These are phyloP conservation scores for Ophiostoma pallidulum DNA, from an alignment of 2,329 filamentous ascomycete species.

Conservation along the genomic window DNA sequence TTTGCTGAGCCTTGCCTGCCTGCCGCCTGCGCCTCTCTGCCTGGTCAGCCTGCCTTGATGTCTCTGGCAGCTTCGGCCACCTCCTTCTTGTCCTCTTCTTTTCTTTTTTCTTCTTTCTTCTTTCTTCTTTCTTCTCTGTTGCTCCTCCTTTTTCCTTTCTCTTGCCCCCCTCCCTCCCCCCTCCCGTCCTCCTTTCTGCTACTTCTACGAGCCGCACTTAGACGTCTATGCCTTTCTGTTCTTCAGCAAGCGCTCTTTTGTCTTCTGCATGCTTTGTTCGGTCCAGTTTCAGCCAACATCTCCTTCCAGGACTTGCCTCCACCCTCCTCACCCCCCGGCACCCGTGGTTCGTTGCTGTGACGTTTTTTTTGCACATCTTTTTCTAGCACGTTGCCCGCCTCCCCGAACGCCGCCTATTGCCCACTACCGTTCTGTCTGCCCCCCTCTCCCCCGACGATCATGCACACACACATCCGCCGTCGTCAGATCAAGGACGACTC, in stretches of 20 bases:
- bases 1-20: too few relatives aligned
- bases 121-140: not conserved
- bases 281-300: too few relatives aligned
- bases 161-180: not conserved
- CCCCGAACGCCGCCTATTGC: too few relatives aligned
- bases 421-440: too few relatives aligned
- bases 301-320: too few relatives aligned
- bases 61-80: not conserved
- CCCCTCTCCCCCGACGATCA: not conserved
- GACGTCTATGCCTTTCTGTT: too few relatives aligned
- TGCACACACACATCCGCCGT: constrained; percentile 10
- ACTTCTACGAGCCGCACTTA: too few relatives aligned
- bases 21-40: not conserved
- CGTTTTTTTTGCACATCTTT: not conserved
- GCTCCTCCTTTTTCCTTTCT: not conserved
- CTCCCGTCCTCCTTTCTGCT: not conserved
- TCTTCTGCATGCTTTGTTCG: not conserved
- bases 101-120: not conserved
- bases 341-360: too few relatives aligned
- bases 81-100: not conserved
- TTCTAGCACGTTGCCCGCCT: too few relatives aligned
- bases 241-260: not conserved
- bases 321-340: too few relatives aligned
- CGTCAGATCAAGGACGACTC: constrained; percentile 20
- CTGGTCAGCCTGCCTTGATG: constrained; percentile 3